Evolutionary conservation across 2,329 filamentous ascomycete genomes (phyloP), one percentile per base, ranked within the genome.

Genomic region (Thelonectria olida): DNA sequence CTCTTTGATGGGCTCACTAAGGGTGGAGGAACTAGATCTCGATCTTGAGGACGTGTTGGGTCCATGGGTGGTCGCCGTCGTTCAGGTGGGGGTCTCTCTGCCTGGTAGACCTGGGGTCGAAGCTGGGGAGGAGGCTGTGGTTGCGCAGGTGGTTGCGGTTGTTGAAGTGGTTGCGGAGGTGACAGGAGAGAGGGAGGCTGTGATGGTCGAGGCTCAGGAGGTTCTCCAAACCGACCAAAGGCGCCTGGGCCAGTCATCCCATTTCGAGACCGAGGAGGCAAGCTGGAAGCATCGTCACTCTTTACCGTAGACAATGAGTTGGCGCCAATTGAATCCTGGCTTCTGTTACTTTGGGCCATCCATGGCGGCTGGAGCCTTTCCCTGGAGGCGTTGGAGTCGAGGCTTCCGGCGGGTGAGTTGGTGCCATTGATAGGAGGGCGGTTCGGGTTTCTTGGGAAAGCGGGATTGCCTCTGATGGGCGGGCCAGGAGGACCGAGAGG

Each of bases 41-140:
- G 81, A 65, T 88, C 82, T 50, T 82, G 79, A 7, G 85, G 84
- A 28, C 85, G 79, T 7, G 84, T 75, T 7, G 85, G 83, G 61
- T 89, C 85, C 87, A 92, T 90, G 0, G 88, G 87, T 2, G 89
- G 89, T 49, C 89, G 80, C 73, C 84, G 88, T 63, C 89, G 81
- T 67, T 90, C 88, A 0, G 89, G 89, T 1, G 86, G 82, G 31
- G 80, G 80, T 20, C 84, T 78, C 34, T 82, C 82, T 7, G 63
- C 51, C 39, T 71, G 73, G 63, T 59, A 47, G 9, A 72, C 68
- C 22, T 71, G 62, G 36, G 72, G 73, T n/a, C 71, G 68, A 42
- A 67, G 61, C 64, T 67, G 58, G 13, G 74, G 69, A 15, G 73
- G 65, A 28, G 72, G 72, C n/a, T 71, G 71, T 27, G 67, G 64